phyloP scores from a whole-genome alignment of 2,329 filamentous ascomycete genomes.

The Penicillium sp. region DNA sequence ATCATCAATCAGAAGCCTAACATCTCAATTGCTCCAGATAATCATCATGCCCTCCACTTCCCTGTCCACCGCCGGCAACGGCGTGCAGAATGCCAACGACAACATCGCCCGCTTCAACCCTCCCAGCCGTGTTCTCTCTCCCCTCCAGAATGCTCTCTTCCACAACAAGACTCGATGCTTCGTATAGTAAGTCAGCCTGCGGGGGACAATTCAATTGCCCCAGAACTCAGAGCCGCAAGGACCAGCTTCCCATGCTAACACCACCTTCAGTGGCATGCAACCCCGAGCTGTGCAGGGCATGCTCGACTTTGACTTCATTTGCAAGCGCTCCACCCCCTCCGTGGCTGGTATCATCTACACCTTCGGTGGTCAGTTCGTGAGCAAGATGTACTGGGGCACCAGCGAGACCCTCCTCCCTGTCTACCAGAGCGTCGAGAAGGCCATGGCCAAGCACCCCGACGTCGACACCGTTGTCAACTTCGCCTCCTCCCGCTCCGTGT shows the following conservation, averaged over 20 bases:
- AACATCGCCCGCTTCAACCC: constrained; percentile 97
- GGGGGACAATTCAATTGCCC: background rate
- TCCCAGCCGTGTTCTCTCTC: constrained; percentile 88
- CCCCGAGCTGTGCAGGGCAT: constrained; percentile 88
- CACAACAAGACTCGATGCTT: constrained; percentile 99
- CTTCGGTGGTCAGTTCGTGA: constrained; percentile 99
- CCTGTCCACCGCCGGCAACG: constrained; percentile 53
- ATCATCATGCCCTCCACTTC: constrained; percentile 59
- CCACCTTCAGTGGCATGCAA: constrained; percentile 75
- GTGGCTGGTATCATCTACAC: constrained; percentile 99
- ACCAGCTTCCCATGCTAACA: background rate
- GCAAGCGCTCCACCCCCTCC: constrained; percentile 95
- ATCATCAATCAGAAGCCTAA: background rate
- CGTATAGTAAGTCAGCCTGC: constrained; percentile 71
- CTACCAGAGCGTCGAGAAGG: constrained; percentile 92
- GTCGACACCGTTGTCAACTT: constrained; percentile 99
- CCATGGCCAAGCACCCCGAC: constrained; percentile 92
- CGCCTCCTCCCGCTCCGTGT: constrained; percentile 96
- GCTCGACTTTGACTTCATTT: constrained; percentile 99
- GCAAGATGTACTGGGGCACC: constrained; percentile 99
- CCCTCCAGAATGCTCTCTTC: constrained; percentile 89
- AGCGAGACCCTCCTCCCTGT: constrained; percentile 98
- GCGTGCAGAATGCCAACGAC: constrained; percentile 80
- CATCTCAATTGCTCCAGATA: constrained; percentile 8
- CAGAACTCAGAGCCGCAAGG: background rate